These are phyloP conservation scores for Agroathelia rolfsii DNA, from an alignment of 1,284 basidiomycete genomes.

Conservation along the genomic window DNA sequence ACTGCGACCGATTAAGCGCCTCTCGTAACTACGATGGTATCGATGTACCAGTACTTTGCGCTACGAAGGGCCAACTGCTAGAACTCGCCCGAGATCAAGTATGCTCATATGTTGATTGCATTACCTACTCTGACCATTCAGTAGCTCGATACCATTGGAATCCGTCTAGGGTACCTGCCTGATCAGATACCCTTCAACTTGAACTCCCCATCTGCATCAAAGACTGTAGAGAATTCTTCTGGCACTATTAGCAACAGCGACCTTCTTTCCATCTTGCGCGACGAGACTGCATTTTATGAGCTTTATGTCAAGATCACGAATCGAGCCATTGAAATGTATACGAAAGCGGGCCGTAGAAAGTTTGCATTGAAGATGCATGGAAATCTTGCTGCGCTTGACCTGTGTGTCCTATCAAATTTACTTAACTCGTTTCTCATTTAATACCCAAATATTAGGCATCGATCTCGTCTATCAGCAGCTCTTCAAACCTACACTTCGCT, in stretches of 20 bases:
- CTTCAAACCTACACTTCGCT: constrained; percentile 65
- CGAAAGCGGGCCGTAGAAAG: constrained; percentile 70
- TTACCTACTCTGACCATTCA: constrained; percentile 8
- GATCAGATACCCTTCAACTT: constrained; percentile 50
- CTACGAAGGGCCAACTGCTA: constrained; percentile 71
- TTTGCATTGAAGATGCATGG: constrained; percentile 80
- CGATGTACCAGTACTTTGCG: constrained; percentile 43
- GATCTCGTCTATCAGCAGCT: constrained; percentile 50
- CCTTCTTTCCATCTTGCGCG: constrained; percentile 50
- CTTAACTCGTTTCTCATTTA: constrained; percentile 3
- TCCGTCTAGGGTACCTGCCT: constrained; percentile 65
- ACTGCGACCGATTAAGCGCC: constrained; percentile 71
- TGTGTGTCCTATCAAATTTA: no score
- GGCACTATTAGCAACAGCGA: constrained; percentile 51
- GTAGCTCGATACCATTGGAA: constrained; percentile 78
- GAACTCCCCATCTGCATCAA: constrained; percentile 11
- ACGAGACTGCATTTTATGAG: constrained; percentile 58
- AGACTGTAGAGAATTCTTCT: constrained; percentile 19
- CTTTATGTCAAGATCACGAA: constrained; percentile 69
- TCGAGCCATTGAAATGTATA: constrained; percentile 75
- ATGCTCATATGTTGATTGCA: constrained; percentile 10
- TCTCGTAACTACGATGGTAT: constrained; percentile 32
- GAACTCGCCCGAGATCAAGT: constrained; percentile 80
- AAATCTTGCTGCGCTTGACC: constrained; percentile 76
- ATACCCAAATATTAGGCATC: constrained; percentile 37